These are phyloP conservation scores for Nitzschia palea DNA, from an alignment of 108 stramenopile species.

Conservation along the genomic window DNA sequence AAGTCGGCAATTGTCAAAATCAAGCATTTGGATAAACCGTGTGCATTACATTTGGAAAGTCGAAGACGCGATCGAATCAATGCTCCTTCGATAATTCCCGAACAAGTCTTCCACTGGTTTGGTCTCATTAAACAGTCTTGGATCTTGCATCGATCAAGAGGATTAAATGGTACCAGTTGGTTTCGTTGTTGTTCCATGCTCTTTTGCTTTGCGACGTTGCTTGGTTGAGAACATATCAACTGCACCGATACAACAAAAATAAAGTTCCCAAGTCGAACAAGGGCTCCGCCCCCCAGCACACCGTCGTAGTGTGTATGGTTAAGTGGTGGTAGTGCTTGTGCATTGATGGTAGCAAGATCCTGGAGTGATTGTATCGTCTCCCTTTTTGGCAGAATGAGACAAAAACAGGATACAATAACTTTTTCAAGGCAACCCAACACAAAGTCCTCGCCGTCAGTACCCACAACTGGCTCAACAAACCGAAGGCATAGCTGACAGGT, in stretches of 20 bases:
- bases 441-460: constrained; percentile 14
- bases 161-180: neutral
- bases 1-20: constrained; percentile 15
- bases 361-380: neutral
- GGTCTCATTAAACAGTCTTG: neutral
- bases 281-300: constrained; percentile 1
- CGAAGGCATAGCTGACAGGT: constrained; percentile 16
- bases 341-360: neutral
- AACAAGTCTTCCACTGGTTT: neutral
- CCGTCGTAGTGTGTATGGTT: neutral
- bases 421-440: constrained; percentile 38
- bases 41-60: constrained; percentile 9
- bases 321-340: neutral
- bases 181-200: neutral
- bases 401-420: constrained; percentile 56
- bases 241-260: constrained; percentile 8
- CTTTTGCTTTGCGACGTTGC: neutral
- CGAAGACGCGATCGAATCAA: constrained; percentile 12
- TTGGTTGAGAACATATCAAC: neutral
- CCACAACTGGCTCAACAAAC: neutral
- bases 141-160: neutral
- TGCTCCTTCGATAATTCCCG: neutral
- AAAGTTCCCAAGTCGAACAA: constrained; percentile 2
- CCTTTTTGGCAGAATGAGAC: constrained; percentile 28
- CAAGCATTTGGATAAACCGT: constrained; percentile 18